These are phyloP conservation scores for Pouteria glomerata DNA, from an alignment of 148 eudicot genomes.

Conservation along the genomic window DNA sequence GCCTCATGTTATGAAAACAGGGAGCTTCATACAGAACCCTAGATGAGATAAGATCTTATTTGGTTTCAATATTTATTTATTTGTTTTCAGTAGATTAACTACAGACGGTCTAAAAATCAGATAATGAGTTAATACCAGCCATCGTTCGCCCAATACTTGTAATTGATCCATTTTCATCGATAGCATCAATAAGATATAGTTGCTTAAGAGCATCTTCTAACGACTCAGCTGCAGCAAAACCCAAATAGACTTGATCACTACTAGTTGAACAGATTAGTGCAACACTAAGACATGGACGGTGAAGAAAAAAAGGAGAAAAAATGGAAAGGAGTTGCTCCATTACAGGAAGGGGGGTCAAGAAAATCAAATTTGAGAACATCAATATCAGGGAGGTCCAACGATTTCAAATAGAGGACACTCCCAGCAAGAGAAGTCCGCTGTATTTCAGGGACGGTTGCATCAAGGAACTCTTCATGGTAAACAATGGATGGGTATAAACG, in stretches of 20 bases:
- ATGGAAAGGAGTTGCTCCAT: conserved; percentile 12
- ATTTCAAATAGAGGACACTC: conserved; percentile 87
- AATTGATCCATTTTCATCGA: conserved; percentile 81
- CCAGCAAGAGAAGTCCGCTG: conserved; percentile 95
- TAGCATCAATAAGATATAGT: conserved; percentile 87
- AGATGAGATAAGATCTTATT: not conserved
- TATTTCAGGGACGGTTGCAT: conserved; percentile 93
- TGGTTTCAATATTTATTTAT: not conserved
- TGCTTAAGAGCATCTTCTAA: conserved; percentile 92
- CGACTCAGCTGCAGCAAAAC: conserved; percentile 64
- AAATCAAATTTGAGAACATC: conserved; percentile 93
- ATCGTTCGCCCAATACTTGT: conserved; percentile 73
- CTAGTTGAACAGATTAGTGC: not conserved
- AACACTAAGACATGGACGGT: not conserved
- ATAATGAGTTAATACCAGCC: conserved; percentile 54
- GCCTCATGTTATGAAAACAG: not conserved
- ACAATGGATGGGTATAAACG: conserved; percentile 69
- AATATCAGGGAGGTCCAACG: conserved; percentile 87
- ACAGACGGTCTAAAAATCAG: not conserved
- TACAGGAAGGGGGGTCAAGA: conserved; percentile 87
- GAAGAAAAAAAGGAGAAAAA: not conserved
- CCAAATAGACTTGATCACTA: conserved; percentile 3
- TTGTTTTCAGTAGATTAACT: not conserved
- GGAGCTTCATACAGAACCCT: not conserved
- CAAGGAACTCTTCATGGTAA: conserved; percentile 76